A percentile compares a stretch with the other conserved stretches of the same genome.
Evolutionary conservation across 768 basidiomycete species (phyloP).

Genomic region (Leccinum obscurum): DNA sequence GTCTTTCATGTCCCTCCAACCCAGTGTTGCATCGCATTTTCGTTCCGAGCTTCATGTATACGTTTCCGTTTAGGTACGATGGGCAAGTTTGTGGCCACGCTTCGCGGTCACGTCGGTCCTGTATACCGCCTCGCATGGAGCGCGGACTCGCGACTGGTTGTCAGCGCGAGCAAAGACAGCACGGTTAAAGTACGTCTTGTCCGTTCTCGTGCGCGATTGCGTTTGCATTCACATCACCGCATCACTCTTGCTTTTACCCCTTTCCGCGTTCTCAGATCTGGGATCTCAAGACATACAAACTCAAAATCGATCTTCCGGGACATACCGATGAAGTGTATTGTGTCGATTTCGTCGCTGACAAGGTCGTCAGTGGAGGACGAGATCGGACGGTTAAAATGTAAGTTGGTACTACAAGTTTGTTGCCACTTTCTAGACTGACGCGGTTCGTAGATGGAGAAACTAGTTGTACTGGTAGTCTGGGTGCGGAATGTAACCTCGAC

Average conservation of each 20-base stretch:
- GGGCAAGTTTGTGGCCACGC: conserved; percentile 86
- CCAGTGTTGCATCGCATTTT: neutral
- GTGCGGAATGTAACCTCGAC: neutral
- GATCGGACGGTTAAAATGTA: conserved; percentile 94
- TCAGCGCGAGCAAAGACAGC: conserved; percentile 94
- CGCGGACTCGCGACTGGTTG: conserved; percentile 86
- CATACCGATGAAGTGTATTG: conserved; percentile 99
- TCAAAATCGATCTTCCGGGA: conserved; percentile 91
- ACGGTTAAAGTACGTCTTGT: conserved; percentile 77
- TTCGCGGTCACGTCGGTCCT: conserved; percentile 90
- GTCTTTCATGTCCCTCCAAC: conserved; percentile 10
- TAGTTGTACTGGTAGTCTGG: conserved; percentile 12
- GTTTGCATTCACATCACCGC: neutral
- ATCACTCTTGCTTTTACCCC: neutral
- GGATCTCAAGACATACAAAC: conserved; percentile 96
- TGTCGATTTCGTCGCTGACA: conserved; percentile 98
- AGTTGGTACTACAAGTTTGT: conserved; percentile 29
- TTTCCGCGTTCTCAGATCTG: conserved; percentile 57
- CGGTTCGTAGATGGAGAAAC: conserved; percentile 30
- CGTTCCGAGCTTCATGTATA: neutral
- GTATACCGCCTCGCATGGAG: conserved; percentile 97
- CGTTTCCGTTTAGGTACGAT: conserved; percentile 29
- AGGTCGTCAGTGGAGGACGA: conserved; percentile 95
- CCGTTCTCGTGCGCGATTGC: too few relatives aligned
- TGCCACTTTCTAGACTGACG: neutral